Conservation (phyloP, 2,329 filamentous ascomycete species). For the Chaetomium strumarium region DNA sequence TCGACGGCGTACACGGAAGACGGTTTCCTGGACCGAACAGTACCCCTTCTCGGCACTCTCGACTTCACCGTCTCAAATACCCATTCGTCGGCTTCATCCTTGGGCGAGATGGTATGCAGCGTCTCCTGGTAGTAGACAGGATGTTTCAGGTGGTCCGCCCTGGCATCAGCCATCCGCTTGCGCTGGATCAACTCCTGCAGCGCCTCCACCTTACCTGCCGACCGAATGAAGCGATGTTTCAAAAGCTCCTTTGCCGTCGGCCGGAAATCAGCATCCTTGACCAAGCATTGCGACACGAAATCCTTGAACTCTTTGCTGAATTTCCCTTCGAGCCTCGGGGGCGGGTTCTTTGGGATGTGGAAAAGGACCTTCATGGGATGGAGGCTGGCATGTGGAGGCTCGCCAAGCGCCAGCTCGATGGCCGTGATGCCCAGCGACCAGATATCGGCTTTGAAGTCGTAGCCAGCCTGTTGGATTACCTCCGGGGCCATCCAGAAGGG, state of each 20-base stretch:
- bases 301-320: slow-evolving; percentile 92
- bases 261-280: slow-evolving; percentile 82
- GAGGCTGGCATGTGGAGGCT: slow-evolving; percentile 78
- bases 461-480: slow-evolving; percentile 79
- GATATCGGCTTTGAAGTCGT: slow-evolving; percentile 86
- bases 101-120: slow-evolving; percentile 62
- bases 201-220: slow-evolving; percentile 80
- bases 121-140: slow-evolving; percentile 92
- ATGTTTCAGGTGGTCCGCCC: slow-evolving; percentile 61
- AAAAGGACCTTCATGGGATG: slow-evolving; percentile 95
- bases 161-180: slow-evolving; percentile 75
- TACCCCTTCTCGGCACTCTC: slow-evolving; percentile 51
- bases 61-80: slow-evolving; percentile 92
- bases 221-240: slow-evolving; percentile 80
- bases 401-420: slow-evolving; percentile 81
- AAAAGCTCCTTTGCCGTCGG: slow-evolving; percentile 82
- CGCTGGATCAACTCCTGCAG: slow-evolving; percentile 82
- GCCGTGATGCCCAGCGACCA: slow-evolving; percentile 92
- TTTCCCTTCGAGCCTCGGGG: slow-evolving; percentile 76
- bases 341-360: slow-evolving; percentile 80
- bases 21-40: slow-evolving; percentile 48
- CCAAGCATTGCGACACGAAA: slow-evolving; percentile 82
- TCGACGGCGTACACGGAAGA: slow-evolving; percentile 54
- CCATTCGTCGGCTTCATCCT: slow-evolving; percentile 76
- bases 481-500: slow-evolving; percentile 98